Evolutionary conservation across 1,139 yeast species (phyloP), one percentile per base, ranked within the genome.

Genomic region (Candida mesenterica): DNA sequence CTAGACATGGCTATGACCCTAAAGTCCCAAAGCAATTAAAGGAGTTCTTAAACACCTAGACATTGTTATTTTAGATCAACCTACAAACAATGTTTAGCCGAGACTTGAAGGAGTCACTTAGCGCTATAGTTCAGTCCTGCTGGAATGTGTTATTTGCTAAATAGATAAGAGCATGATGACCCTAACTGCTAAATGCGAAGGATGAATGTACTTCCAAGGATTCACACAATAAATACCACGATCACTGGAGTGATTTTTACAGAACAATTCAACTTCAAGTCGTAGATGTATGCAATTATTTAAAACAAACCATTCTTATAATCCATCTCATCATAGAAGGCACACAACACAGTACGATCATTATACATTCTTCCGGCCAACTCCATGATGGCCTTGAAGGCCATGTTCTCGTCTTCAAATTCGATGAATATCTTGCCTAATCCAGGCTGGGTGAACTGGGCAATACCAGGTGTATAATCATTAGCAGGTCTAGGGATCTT

Each of bases 361-460:
- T 80, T 75, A 52, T 82, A 89, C 43, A 62, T 62, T 32, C 82
- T 61, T 1, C 96, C 96, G 4, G 86, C 78, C 16, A 87, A 50
- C n/a, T 71, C 75, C 52, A 71, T 56, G 33, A 82, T 68, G 1
- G 94, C 94, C 15, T 62, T 58, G 18, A 65, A 57, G 3, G 95
- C 85, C 5, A 62, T 60, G 2, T 71, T 72, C 4, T 66, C 62
- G 13, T 67, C 65, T 2, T 66, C 71, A 57, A 82, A 88, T 55
- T 82, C 80, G 26, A 86, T 76, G 53, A 70, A 88, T 0, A 86
- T 70, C 46, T 77, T 82, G 0, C 96, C 96, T 27, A 82, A 73
- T 3, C 87, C 88, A 1, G 79, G 75, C 26, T 68, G 66, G 14
- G 62, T 51, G 48, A 72, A 59, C 54, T 77, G 69, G 44, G 61